Conservation (phyloP, 495 filamentous ascomycete genomes). For the Podospora sp. region DNA sequence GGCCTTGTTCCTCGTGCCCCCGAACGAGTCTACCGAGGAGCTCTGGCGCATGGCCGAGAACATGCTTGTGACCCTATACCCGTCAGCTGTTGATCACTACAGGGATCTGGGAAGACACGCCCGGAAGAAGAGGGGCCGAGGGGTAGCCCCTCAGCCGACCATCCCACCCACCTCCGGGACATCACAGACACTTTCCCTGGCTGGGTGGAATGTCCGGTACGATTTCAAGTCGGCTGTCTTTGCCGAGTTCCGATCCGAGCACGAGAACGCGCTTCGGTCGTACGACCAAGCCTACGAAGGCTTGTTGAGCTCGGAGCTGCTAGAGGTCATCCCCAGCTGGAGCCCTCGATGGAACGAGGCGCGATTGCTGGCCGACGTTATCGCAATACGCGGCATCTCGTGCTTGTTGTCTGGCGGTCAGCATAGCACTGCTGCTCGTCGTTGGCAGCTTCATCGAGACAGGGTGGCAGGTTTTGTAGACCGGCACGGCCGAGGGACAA, state of each 20-base stretch:
- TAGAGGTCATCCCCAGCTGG: conserved; percentile 87
- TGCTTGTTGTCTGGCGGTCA: conserved; percentile 77
- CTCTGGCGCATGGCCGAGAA: conserved; percentile 65
- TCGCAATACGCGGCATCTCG: conserved; percentile 76
- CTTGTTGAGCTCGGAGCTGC: conserved; percentile 75
- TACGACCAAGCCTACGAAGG: conserved; percentile 84
- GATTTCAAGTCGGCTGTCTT: conserved; percentile 91
- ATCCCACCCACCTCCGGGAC: conserved; percentile 80
- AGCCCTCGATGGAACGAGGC: conserved; percentile 84
- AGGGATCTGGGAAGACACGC: conserved; percentile 86
- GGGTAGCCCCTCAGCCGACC: conserved; percentile 76
- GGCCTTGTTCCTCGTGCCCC: conserved; percentile 64
- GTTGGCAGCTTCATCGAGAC: conserved; percentile 73
- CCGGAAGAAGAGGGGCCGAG: conserved; percentile 77
- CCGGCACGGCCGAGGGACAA: conserved; percentile 76
- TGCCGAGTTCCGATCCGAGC: conserved; percentile 87
- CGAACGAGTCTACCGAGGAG: conserved; percentile 52
- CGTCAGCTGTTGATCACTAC: conserved; percentile 78
- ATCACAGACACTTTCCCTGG: conserved; percentile 77
- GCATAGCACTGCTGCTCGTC: conserved; percentile 70
- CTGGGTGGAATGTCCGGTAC: conserved; percentile 88
- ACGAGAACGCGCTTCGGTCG: conserved; percentile 79
- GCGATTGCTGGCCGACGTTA: conserved; percentile 74
- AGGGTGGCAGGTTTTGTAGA: conserved; percentile 75
- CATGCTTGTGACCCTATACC: conserved; percentile 64